Conservation (phyloP, 345 rosid species). For the Eucalyptus grandis region DNA sequence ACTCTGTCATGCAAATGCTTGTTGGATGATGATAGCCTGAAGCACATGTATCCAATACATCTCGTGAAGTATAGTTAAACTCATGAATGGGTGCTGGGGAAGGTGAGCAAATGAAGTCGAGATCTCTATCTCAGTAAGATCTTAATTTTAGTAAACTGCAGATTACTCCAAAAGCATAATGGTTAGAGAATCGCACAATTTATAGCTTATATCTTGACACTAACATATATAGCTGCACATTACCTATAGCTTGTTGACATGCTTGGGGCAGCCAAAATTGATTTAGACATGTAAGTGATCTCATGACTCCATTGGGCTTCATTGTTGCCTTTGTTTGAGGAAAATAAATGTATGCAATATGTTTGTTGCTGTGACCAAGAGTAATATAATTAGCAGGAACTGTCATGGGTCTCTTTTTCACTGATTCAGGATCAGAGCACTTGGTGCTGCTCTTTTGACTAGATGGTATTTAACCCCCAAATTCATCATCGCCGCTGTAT, state of each 20-base stretch:
- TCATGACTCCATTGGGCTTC: neutral
- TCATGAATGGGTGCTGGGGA: neutral
- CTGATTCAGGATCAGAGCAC: neutral
- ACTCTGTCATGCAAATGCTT: neutral
- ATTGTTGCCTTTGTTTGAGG: neutral
- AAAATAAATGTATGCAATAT: neutral
- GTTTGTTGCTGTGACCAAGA: neutral
- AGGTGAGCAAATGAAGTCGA: neutral
- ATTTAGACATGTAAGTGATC: neutral
- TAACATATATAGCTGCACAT: neutral
- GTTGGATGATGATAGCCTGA: neutral
- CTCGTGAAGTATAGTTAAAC: neutral
- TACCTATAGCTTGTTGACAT: neutral
- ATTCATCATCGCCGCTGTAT: neutral
- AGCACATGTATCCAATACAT: neutral
- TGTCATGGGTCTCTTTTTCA: neutral
- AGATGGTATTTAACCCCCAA: neutral
- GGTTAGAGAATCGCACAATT: neutral
- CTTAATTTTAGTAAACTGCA: neutral
- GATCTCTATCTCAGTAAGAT: neutral
- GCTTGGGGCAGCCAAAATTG: neutral
- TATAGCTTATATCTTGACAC: neutral
- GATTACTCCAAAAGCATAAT: neutral
- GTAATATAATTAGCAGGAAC: neutral
- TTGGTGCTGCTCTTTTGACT: neutral